Base-by-base conservation (phyloP, 2,329 filamentous ascomycete species). In the Pseudocercospora crystallina region DNA sequence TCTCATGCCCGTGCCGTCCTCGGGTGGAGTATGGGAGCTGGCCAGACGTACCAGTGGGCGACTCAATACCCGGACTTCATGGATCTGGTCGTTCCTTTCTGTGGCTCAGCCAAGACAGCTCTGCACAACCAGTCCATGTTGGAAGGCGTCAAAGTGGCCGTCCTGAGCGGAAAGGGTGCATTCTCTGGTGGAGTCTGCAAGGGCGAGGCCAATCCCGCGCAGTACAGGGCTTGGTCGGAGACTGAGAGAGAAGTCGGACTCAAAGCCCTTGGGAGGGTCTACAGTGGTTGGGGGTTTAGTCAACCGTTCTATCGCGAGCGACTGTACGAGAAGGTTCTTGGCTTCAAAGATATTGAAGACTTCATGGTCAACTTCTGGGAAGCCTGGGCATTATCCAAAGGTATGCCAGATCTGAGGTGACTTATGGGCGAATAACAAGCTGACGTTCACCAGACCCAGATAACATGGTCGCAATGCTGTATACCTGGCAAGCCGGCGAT, bases 341-440 rank as follows among this genome's bases (percentile, higher is more conserved):
- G 85, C 0, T 89, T 79, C 61, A 82, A 83, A 57, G 75, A 81
- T 47, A 74, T 91, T 2, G 86, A 90, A 54, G 82, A 87, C 46
- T 92, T 90, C 55, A 80, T 92, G 76, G 72, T 81, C 5, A 81
- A 78, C 10, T 90, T 89, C 62, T 92, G 89, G 86, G 88, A 91
- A 66, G 71, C 72, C 0, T 90, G 86, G 86, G 85, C 85, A 3
- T 72, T 84, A 13, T 81, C 79, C 0, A 90, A 89, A 71, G 79
- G 78, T 78, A 56, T 26, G 4, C 20, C 20, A 40, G 59, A 13
- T 17, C 2, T 8, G 20, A 15, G 3, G 20, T 31, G 13, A 30
- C 31, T 32, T 14, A 3, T 5, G 12, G 7, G 4, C 2, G 2
- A 13, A 8, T 3, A 32, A 5, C 7, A 17, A 20, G 41, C 31